Evolutionary conservation across 2,329 filamentous ascomycete species (phyloP), one percentile per base, ranked within the genome.

Genomic region (Xylariaceae sp.): DNA sequence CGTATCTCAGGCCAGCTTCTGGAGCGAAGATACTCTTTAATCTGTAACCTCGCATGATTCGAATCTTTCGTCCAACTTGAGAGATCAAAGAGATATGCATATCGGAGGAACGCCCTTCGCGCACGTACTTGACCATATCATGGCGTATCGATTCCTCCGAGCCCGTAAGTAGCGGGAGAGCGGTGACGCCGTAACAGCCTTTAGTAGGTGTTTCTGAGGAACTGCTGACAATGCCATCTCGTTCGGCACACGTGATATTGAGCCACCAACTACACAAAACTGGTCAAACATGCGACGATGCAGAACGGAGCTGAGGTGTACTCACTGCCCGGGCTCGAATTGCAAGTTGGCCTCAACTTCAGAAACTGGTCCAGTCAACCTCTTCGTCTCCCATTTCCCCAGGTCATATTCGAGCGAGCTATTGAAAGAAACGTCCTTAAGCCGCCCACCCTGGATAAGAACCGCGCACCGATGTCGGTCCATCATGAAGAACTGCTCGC

Each of bases 11-110:
- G 2, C 81, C 81, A 2, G 71, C 77, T 34, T 64, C 62, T 1
- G 81, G 81, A 3, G 80, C 78, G 53, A 76, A 71, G 1, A 73
- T 70, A 51, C 80, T 83, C 57, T 73, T 73, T 18, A 84, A 70
- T 30, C 66, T 68, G 55, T 77, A 69, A 2, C 80, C 79, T 44
- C 81, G 69, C 21, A 84, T 64, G n/a, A 84, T 69, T 16, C 79
- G 75, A 42, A 82, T 74, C 10, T 72, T 70, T 5, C 70, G 70
- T 15, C 80, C 80, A 21, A 79, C 74, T 43, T 76, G 72, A 1
- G 71, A 72, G 36, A 84, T 69, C 9, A 83, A 67, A 1, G 73
- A 70, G 22, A 77, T 67, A 42, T 76, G 74, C 69, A 81, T 80
- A 15, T 80, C 74, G 0, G 62, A 61, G 1, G 73, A 63, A 4